A percentile compares a stretch with the other conserved stretches of the same genome.
These are phyloP conservation scores for Reutealis trisperma DNA, from an alignment of 345 rosid genomes.

Conservation along the genomic window DNA sequence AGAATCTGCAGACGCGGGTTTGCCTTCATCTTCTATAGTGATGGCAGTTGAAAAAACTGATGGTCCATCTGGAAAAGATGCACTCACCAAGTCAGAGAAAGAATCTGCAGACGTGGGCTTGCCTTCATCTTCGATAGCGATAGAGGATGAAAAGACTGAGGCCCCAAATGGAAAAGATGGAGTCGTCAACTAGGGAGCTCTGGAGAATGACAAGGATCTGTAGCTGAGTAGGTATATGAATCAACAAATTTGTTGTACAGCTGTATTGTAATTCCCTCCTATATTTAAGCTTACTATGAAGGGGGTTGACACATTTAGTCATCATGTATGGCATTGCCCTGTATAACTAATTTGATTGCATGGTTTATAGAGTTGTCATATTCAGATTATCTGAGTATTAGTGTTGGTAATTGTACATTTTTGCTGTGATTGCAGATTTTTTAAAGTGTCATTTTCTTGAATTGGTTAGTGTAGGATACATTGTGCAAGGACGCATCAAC, in stretches of 20 bases:
- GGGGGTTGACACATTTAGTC: not conserved
- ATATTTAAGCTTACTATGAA: not conserved
- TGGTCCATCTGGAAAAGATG: constrained; percentile 12
- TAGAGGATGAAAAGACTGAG: constrained; percentile 21
- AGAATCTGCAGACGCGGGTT: no score
- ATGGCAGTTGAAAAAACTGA: constrained; percentile 18
- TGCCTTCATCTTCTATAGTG: no score
- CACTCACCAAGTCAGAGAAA: no score
- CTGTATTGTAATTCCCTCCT: not conserved
- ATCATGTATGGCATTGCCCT: not conserved
- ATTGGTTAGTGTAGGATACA: no score
- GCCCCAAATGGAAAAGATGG: constrained; percentile 12
- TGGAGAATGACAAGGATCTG: constrained; percentile 2
- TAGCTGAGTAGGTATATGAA: not conserved
- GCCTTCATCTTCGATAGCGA: no score
- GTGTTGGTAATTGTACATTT: not conserved
- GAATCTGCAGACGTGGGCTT: no score
- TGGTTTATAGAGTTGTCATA: not conserved
- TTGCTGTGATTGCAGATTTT: no score
- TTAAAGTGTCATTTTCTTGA: no score
- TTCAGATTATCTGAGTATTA: not conserved
- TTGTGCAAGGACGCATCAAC: no score
- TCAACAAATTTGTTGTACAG: constrained; percentile 12
- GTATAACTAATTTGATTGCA: not conserved
- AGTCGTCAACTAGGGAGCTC: not conserved